phyloP scores from a whole-genome alignment of 2,329 filamentous ascomycete species.

The Diplodia scrobiculata region DNA sequence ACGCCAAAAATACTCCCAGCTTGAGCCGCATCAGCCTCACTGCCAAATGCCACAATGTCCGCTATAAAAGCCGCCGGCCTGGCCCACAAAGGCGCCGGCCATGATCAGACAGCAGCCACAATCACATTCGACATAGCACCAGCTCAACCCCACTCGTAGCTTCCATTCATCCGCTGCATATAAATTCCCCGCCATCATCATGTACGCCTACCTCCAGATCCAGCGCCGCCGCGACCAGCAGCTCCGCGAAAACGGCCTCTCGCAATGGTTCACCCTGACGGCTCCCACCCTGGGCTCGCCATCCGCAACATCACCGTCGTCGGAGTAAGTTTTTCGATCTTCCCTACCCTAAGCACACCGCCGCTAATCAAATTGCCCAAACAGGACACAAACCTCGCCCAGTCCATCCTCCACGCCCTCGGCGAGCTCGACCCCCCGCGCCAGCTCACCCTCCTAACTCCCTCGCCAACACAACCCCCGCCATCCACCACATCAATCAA shows the following conservation, averaged over 20 bases:
- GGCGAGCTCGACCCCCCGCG: constrained; percentile 22
- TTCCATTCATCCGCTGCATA: constrained; percentile 14
- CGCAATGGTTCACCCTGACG: constrained; percentile 28
- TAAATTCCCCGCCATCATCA: constrained; percentile 1
- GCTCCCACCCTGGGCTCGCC: constrained; percentile 22
- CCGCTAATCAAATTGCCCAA: constrained; percentile 6
- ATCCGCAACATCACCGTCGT: constrained; percentile 37
- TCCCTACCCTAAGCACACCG: background rate
- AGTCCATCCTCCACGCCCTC: constrained; percentile 37
- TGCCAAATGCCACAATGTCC: background rate
- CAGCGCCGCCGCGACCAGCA: constrained; percentile 28
- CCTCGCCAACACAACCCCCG: constrained; percentile 32
- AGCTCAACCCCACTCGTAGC: constrained; percentile 4
- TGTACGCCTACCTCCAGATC: constrained; percentile 27
- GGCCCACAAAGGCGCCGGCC: background rate
- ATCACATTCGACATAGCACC: constrained; percentile 13
- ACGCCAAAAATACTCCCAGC: background rate
- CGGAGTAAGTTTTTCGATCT: constrained; percentile 33
- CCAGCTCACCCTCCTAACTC: constrained; percentile 37
- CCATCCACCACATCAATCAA: constrained; percentile 20
- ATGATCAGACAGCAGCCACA: constrained; percentile 8
- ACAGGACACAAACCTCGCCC: constrained; percentile 37
- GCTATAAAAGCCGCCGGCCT: constrained; percentile 15
- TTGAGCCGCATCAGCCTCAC: constrained; percentile 17
- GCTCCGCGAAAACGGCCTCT: constrained; percentile 21